Percentiles rank a stretch among this genome's conserved stretches.
Conservation (phyloP, 768 basidiomycete genomes). For the Leccinum sublutescens region DNA sequence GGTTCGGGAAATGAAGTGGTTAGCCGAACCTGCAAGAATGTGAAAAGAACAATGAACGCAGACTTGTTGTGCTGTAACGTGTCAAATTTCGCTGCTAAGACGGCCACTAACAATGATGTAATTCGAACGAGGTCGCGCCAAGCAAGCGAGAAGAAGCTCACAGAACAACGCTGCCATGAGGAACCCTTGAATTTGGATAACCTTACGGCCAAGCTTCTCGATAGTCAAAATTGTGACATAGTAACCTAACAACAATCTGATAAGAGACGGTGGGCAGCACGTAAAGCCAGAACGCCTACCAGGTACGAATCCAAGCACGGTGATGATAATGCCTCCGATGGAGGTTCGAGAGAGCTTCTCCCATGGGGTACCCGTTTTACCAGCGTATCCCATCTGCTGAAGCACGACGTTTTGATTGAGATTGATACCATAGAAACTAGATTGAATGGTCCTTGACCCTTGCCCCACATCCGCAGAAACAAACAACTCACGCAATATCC, state of each 20-base stretch:
- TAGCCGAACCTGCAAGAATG: conserved; percentile 53
- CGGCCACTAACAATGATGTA: conserved; percentile 44
- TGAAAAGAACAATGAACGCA: conserved; percentile 69
- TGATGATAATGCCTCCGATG: conserved; percentile 69
- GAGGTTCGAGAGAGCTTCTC: conserved; percentile 64
- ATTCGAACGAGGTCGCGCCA: neutral
- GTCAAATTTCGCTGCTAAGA: conserved; percentile 66
- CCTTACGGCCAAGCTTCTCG: conserved; percentile 62
- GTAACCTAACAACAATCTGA: neutral
- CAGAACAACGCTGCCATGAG: conserved; percentile 63
- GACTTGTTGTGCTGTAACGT: conserved; percentile 43
- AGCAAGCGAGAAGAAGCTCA: conserved; percentile 28
- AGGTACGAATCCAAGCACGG: conserved; percentile 74
- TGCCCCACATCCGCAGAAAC: neutral
- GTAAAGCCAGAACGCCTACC: conserved; percentile 35
- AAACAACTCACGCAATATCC: conserved; percentile 55
- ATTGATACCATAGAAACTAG: conserved; percentile 74
- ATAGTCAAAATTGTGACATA: too few species aligned
- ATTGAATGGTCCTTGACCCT: neutral
- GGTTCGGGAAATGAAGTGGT: neutral
- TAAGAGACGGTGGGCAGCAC: neutral
- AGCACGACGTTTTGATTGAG: conserved; percentile 79
- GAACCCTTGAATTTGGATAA: conserved; percentile 77
- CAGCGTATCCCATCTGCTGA: conserved; percentile 67
- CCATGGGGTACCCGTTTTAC: conserved; percentile 55